phyloP scores from a whole-genome alignment of 129 eudicot genomes.

The Cynara cardunculus region DNA sequence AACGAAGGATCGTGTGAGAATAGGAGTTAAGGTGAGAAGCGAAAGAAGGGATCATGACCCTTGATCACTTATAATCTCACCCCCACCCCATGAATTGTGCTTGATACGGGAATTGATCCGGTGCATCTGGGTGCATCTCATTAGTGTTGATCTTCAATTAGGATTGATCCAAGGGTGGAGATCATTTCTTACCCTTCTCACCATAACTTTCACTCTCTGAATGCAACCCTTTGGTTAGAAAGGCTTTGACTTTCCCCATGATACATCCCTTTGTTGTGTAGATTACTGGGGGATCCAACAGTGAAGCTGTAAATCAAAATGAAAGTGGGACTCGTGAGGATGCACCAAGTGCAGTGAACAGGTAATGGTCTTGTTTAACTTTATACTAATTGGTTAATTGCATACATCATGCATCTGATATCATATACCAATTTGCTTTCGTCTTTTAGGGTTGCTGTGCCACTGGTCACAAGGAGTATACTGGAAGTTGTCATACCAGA shows the following conservation, averaged over 20 bases:
- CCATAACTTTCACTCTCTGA: too few species aligned
- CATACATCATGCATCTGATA: not conserved
- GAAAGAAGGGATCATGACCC: too few species aligned
- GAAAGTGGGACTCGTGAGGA: conserved; percentile 76
- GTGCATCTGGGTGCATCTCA: too few species aligned
- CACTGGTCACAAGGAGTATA: conserved; percentile 90
- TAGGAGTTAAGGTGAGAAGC: too few species aligned
- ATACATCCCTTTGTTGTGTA: conserved; percentile 24
- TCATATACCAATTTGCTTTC: not conserved
- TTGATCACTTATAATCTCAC: too few species aligned
- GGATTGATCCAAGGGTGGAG: too few species aligned
- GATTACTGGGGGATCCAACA: conserved; percentile 50
- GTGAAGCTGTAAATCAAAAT: conserved; percentile 52
- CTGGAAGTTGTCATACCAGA: conserved; percentile 95
- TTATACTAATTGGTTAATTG: not conserved
- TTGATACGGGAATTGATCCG: too few species aligned
- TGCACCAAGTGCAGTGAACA: conserved; percentile 50
- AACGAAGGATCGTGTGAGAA: too few species aligned
- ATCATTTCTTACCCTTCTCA: too few species aligned
- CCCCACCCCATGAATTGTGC: too few species aligned
- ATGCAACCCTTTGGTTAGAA: not conserved
- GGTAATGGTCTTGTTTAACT: conserved; percentile 33
- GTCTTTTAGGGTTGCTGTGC: conserved; percentile 57
- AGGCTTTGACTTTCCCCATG: not conserved
- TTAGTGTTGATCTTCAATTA: too few species aligned